Conservation (phyloP, 257 asterid genomes). For the Euphrasia confusa region DNA sequence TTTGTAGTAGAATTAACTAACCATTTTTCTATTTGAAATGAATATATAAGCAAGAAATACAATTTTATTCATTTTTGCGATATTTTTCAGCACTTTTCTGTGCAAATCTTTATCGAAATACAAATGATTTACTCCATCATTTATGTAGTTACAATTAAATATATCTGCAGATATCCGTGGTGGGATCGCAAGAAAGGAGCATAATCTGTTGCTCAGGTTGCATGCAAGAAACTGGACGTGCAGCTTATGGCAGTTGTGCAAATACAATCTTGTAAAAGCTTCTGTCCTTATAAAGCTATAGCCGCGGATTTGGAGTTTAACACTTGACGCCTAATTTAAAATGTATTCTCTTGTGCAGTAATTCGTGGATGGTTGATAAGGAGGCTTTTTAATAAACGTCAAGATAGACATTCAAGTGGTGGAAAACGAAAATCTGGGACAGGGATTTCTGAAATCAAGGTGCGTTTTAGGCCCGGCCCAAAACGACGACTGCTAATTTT, state of each 20-base stretch:
- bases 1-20: background rate
- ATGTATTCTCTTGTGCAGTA: slow-evolving; percentile 39
- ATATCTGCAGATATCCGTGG: slow-evolving; percentile 46
- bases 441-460: slow-evolving; percentile 40
- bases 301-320: slow-evolving; percentile 8
- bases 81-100: slow-evolving; percentile 3
- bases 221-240: slow-evolving; percentile 36
- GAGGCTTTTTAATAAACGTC: slow-evolving; percentile 37
- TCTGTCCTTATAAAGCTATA: slow-evolving; percentile 16
- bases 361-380: slow-evolving; percentile 84
- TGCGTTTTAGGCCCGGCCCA: slow-evolving; percentile 17
- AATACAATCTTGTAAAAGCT: slow-evolving; percentile 73
- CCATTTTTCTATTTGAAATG: slow-evolving; percentile 14
- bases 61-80: background rate
- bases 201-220: slow-evolving; percentile 28
- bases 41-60: background rate
- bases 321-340: slow-evolving; percentile 8
- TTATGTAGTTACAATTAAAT: slow-evolving; percentile 14
- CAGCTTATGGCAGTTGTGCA: slow-evolving; percentile 53
- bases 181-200: slow-evolving; percentile 39
- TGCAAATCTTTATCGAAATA: slow-evolving; percentile 15
- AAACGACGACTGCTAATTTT: no score
- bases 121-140: background rate
- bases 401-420: slow-evolving; percentile 28
- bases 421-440: slow-evolving; percentile 26